Percentiles rank a stretch among this genome's conserved stretches.
These are phyloP conservation scores for Sanguinoderma infundibulare DNA, from an alignment of 1,284 basidiomycete species.

Conservation along the genomic window DNA sequence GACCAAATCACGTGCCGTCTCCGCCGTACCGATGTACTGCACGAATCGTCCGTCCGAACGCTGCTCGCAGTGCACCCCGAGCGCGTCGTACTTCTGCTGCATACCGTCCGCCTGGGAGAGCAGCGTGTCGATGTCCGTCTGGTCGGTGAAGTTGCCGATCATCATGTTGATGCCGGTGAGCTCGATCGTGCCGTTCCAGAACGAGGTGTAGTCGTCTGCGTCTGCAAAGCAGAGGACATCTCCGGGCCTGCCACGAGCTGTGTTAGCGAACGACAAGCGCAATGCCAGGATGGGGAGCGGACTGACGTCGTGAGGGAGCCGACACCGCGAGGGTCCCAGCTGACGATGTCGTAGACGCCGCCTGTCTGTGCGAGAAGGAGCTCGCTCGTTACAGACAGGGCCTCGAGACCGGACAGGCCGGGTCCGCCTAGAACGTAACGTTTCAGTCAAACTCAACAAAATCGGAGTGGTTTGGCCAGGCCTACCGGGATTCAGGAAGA, in stretches of 20 bases:
- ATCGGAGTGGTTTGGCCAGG: too few species aligned
- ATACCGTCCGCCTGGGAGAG: constrained; percentile 10
- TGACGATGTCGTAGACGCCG: constrained; percentile 14
- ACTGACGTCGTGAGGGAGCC: constrained; percentile 1
- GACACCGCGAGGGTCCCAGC: constrained; percentile 21
- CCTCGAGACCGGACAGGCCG: neutral
- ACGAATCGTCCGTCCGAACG: constrained; percentile 4
- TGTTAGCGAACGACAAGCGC: too few species aligned
- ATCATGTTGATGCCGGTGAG: constrained; percentile 14
- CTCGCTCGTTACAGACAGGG: neutral
- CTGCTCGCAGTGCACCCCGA: constrained; percentile 8
- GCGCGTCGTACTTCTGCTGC: constrained; percentile 21
- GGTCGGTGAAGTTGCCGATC: constrained; percentile 15
- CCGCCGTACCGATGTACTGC: constrained; percentile 23
- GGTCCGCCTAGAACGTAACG: too few species aligned
- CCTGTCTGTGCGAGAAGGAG: constrained; percentile 8
- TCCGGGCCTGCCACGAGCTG: constrained; percentile 6
- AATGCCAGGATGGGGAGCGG: too few species aligned
- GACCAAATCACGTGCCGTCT: constrained; percentile 21
- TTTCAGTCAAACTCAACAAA: too few species aligned
- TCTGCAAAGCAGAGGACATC: constrained; percentile 14
- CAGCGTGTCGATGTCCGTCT: constrained; percentile 5
- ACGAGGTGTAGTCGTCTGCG: constrained; percentile 3
- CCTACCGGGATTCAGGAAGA: too few species aligned
- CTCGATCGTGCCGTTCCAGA: constrained; percentile 19